A percentile compares a stretch with the other conserved stretches of the same genome.
Evolutionary conservation across 2,329 filamentous ascomycete genomes (phyloP).

Genomic region (Botryotinia globosa): DNA sequence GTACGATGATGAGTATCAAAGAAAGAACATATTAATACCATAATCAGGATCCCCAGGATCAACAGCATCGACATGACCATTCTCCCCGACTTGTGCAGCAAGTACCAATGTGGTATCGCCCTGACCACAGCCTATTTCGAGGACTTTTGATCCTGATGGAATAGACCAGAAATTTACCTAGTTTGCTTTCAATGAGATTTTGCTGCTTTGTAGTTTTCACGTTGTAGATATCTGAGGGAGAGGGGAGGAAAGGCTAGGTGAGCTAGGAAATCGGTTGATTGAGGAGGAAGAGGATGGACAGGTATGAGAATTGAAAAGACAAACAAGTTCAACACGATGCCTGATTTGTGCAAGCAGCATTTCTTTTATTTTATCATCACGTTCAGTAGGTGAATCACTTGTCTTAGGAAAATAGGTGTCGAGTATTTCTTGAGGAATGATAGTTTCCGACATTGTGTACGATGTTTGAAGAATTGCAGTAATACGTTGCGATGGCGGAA

Average conservation of each 20-base stretch:
- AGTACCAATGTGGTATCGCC: conserved; percentile 55
- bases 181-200: background rate
- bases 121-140: conserved; percentile 60
- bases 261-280: background rate
- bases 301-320: too few relatives aligned
- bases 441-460: background rate
- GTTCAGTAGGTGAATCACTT: background rate
- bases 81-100: conserved; percentile 46
- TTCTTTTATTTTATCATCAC: background rate
- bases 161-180: conserved; percentile 40
- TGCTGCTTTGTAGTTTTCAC: background rate
- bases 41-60: conserved; percentile 53
- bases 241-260: background rate
- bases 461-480: background rate
- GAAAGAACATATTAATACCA: conserved; percentile 33
- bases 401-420: conserved; percentile 25
- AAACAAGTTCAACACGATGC: conserved; percentile 37
- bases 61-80: conserved; percentile 49
- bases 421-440: conserved; percentile 16
- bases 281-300: background rate
- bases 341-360: conserved; percentile 33
- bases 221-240: background rate
- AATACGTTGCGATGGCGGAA: background rate
- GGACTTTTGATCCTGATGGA: conserved; percentile 43
- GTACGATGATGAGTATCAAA: background rate